A percentile compares a stretch with the other conserved stretches of the same genome.
phyloP scores from a whole-genome alignment of 2,329 filamentous ascomycete genomes.

The Chrysosphaeria jannelii region DNA sequence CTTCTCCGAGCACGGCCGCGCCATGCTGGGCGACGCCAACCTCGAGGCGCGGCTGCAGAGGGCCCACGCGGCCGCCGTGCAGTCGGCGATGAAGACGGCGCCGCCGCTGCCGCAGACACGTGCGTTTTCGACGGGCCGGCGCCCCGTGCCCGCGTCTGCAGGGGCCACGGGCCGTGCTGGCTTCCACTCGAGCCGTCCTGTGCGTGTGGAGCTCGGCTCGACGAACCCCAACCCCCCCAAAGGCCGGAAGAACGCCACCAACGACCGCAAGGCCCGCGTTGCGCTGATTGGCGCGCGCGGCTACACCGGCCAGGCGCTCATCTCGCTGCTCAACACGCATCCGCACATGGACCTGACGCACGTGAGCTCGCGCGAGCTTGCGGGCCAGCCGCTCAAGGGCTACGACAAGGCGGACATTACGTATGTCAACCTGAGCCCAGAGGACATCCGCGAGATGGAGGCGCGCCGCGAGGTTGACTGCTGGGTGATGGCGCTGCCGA shows the following conservation, averaged over 20 bases:
- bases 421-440: conserved; percentile 69
- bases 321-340: conserved; percentile 63
- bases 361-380: conserved; percentile 79
- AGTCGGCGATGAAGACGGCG: conserved; percentile 7
- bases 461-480: conserved; percentile 65
- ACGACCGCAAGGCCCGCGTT: conserved; percentile 46
- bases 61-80: conserved; percentile 25
- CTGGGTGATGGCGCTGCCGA: conserved; percentile 94
- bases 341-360: conserved; percentile 71
- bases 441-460: conserved; percentile 66
- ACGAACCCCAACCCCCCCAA: conserved; percentile 79
- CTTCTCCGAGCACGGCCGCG: conserved; percentile 52
- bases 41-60: conserved; percentile 60
- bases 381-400: conserved; percentile 58
- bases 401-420: conserved; percentile 78
- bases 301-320: conserved; percentile 77
- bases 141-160: neutral
- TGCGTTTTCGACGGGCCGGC: conserved; percentile 21
- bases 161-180: conserved; percentile 2
- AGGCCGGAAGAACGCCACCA: conserved; percentile 65
- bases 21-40: conserved; percentile 74
- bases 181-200: conserved; percentile 6
- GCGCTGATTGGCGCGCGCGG: conserved; percentile 77
- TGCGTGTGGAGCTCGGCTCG: conserved; percentile 27
- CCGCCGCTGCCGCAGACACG: conserved; percentile 13